Evolutionary conservation across 2,329 filamentous ascomycete species (phyloP).

Genomic region (Colletotrichum sojae): DNA sequence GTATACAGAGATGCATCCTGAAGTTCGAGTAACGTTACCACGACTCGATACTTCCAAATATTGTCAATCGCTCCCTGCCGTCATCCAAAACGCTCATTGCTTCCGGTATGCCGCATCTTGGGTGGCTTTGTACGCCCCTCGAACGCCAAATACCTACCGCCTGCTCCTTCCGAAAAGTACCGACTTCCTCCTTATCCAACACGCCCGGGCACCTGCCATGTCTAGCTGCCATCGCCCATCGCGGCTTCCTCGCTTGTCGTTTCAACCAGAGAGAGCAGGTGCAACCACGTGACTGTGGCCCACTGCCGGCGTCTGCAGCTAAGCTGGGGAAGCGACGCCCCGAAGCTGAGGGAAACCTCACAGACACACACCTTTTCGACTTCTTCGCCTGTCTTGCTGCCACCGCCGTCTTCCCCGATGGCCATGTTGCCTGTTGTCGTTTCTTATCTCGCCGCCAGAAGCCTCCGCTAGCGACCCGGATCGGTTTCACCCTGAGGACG

Average conservation of each 20-base stretch:
- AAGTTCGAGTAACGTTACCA: too few relatives aligned
- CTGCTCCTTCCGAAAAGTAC: too few relatives aligned
- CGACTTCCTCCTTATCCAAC: too few relatives aligned
- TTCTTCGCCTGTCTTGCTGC: neutral
- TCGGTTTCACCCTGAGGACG: conserved; percentile 31
- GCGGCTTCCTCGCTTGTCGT: neutral
- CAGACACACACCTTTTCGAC: neutral
- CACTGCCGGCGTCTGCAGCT: conserved; percentile 20
- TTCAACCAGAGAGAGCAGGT: neutral
- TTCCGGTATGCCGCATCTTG: too few relatives aligned
- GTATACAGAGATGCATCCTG: too few relatives aligned
- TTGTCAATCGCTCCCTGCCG: too few relatives aligned
- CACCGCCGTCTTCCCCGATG: conserved; percentile 1
- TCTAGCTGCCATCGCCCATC: neutral
- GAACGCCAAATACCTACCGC: too few relatives aligned
- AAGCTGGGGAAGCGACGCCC: neutral
- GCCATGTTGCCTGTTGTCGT: neutral
- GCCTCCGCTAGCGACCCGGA: neutral
- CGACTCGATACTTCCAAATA: too few relatives aligned
- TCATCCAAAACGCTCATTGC: too few relatives aligned
- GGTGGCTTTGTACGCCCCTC: too few relatives aligned
- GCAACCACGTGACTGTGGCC: conserved; percentile 6
- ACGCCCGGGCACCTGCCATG: too few relatives aligned
- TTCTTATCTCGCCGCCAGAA: conserved; percentile 27
- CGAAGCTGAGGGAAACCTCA: conserved; percentile 18